A percentile compares a stretch with the other conserved stretches of the same genome.
phyloP scores from a whole-genome alignment of 2,329 filamentous ascomycete species.

The Samsoniella hepiali region DNA sequence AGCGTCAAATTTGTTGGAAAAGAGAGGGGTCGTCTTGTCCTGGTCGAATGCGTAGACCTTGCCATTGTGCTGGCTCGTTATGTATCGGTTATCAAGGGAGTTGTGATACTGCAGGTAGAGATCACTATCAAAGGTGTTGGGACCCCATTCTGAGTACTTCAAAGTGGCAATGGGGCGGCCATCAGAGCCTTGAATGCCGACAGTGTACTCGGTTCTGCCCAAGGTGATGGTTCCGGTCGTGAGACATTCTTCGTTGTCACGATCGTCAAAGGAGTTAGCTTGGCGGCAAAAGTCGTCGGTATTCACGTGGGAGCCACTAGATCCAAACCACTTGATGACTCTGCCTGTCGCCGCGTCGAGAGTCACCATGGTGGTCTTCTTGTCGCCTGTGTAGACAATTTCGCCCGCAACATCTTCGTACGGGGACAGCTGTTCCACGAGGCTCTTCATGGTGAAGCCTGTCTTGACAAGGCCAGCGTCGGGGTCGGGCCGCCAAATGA shows the following conservation, averaged over 20 bases:
- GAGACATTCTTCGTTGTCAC: conserved; percentile 71
- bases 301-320: conserved; percentile 64
- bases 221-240: conserved; percentile 77
- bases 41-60: conserved; percentile 78
- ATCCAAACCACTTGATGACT: conserved; percentile 80
- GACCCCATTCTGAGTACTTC: conserved; percentile 90
- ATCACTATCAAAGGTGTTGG: conserved; percentile 87
- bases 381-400: conserved; percentile 86
- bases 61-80: conserved; percentile 83
- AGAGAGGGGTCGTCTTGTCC: conserved; percentile 53
- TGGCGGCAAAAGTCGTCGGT: conserved; percentile 72
- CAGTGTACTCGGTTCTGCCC: conserved; percentile 84
- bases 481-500: conserved; percentile 71
- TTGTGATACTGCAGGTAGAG: conserved; percentile 76
- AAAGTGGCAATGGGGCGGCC: conserved; percentile 80
- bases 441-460: conserved; percentile 73
- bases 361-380: conserved; percentile 85
- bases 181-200: conserved; percentile 74
- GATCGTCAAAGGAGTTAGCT: conserved; percentile 63
- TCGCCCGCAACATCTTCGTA: conserved; percentile 72
- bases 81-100: conserved; percentile 83
- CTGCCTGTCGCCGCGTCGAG: conserved; percentile 82
- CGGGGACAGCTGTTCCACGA: conserved; percentile 80
- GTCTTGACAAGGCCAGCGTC: conserved; percentile 61
- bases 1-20: conserved; percentile 66